Evolutionary conservation across 495 filamentous ascomycete species (phyloP).

Genomic region (Xylaria venustula): DNA sequence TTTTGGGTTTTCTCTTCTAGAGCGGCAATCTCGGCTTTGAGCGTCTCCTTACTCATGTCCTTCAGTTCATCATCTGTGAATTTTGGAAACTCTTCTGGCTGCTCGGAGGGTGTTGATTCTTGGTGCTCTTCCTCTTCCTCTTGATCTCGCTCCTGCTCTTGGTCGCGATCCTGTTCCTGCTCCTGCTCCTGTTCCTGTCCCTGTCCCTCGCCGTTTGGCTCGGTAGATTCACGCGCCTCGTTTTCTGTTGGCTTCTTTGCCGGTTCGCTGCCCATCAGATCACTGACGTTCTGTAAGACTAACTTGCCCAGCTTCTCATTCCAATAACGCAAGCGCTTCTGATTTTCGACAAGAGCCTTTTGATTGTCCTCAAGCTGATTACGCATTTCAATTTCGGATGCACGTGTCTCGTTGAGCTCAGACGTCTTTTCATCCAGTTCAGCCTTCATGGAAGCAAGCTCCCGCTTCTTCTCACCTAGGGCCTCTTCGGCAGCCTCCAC

Average conservation of each 20-base stretch:
- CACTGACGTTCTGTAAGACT: slow-evolving; percentile 72
- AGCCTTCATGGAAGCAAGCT: slow-evolving; percentile 73
- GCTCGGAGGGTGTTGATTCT: slow-evolving; percentile 17
- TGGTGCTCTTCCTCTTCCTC: slow-evolving; percentile 30
- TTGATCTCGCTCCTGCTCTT: no score
- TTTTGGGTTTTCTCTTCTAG: slow-evolving; percentile 93
- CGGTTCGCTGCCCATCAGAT: slow-evolving; percentile 54
- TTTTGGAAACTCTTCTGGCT: slow-evolving; percentile 60
- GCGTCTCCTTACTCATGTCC: slow-evolving; percentile 84
- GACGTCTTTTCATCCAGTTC: slow-evolving; percentile 84
- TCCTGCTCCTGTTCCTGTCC: slow-evolving; percentile 18
- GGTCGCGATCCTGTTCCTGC: no score
- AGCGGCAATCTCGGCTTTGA: slow-evolving; percentile 84
- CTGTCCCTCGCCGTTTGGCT: slow-evolving; percentile 21
- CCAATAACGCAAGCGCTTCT: slow-evolving; percentile 82
- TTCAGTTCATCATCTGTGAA: slow-evolving; percentile 88
- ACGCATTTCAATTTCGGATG: slow-evolving; percentile 94
- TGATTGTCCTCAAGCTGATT: slow-evolving; percentile 97
- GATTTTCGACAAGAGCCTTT: slow-evolving; percentile 81
- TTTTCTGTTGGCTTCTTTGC: slow-evolving; percentile 23
- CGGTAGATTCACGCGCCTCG: slow-evolving; percentile 19
- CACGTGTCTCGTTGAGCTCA: slow-evolving; percentile 86
- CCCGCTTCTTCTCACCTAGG: slow-evolving; percentile 74
- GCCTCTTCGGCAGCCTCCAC: slow-evolving; percentile 87
- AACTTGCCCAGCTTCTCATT: slow-evolving; percentile 83